Evolutionary conservation across 345 rosid genomes (phyloP), one percentile per base, ranked within the genome.

Genomic region (Acer saccharum): DNA sequence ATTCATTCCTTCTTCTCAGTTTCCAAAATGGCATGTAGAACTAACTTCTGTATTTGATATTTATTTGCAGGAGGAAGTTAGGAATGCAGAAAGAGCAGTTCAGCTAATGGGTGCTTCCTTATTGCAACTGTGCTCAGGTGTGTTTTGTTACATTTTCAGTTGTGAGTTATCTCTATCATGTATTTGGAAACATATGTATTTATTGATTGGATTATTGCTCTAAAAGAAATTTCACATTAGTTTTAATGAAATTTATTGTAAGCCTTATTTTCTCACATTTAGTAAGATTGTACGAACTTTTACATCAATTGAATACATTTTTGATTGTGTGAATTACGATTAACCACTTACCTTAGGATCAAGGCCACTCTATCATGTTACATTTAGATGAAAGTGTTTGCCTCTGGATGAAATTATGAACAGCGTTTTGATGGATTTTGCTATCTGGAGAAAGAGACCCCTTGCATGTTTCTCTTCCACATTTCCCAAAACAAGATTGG

Each of bases 81-180:
- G 79, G 75, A 88, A 79, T 75, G 94, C 94, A 6, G 92, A 89
- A 78, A 92, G 81, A 82, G 94, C 99, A 68, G 84, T 93, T 80
- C 84, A 83, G 65, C 77, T 86, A 64, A 84, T 95, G 90, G 98
- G 98, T 25, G 95, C 90, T 82, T 92, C 95, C 16, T 5, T 86
- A 65, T 79, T 93, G 81, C 83, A 90, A 77, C 79, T 88, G 62
- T 84, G 85, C 76, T 72, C 89, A 72, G 97, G 98, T 92, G 25
- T 65, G 72, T 65, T 60, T 74, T 11, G 25, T 27, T 11, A 43
- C 18, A 35, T 71, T 69, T 4, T n/a, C 61, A 43, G 18, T 76
- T 62, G 16, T 78, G 63, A 68, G 62, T 65, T 29, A 17, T 66
- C 32, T 29, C 25, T 41, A 6, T 69, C 13, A 50, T 69, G 54